phyloP scores from a whole-genome alignment of 441 rosid species.

The Adansonia rubrostipa region DNA sequence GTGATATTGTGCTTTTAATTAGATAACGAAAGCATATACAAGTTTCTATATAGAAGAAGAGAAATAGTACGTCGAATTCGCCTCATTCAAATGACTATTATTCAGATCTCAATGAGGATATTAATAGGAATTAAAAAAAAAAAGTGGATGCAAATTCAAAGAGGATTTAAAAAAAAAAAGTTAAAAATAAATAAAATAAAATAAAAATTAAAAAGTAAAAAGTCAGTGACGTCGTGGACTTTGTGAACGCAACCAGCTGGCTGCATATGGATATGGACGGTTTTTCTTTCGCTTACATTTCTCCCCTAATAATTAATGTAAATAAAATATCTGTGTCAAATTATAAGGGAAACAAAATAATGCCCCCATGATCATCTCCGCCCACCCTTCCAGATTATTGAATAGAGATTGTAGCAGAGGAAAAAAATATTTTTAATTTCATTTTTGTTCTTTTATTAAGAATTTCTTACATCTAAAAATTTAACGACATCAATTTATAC shows the following conservation, averaged over 20 bases:
- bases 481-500: not conserved
- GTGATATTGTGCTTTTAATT: too few relatives aligned
- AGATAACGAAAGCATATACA: too few relatives aligned
- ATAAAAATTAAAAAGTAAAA: not conserved
- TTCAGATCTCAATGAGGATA: too few relatives aligned
- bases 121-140: too few relatives aligned
- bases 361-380: not conserved
- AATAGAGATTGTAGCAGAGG: not conserved
- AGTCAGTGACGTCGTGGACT: not conserved
- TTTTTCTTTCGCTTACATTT: not conserved
- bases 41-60: too few relatives aligned
- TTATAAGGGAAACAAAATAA: not conserved
- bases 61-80: too few relatives aligned
- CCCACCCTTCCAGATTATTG: not conserved
- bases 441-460: not conserved
- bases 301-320: too few relatives aligned
- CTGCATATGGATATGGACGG: not conserved
- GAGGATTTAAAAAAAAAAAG: too few relatives aligned
- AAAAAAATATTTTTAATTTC: not conserved
- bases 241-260: not conserved
- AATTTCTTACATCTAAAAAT: not conserved
- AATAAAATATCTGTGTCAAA: too few relatives aligned
- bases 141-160: too few relatives aligned
- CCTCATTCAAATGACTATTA: too few relatives aligned
- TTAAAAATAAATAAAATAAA: not conserved